Evolutionary conservation across 2,329 filamentous ascomycete genomes (phyloP).

Genomic region (Colletotrichum sp.): DNA sequence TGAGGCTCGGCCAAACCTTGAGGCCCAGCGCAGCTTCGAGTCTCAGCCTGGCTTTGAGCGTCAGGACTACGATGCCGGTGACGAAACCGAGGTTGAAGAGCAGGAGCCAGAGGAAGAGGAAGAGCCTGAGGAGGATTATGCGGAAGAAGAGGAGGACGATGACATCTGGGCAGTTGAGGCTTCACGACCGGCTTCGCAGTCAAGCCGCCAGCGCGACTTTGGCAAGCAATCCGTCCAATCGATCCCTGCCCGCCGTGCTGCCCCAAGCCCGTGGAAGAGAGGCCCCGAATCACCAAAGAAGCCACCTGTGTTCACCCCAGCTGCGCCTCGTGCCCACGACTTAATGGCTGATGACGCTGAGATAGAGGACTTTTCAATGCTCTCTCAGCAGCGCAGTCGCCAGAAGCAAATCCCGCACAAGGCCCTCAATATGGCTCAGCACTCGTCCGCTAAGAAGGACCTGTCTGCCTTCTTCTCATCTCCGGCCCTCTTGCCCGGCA

Average conservation of each 20-base stretch:
- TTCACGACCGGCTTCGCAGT: slow-evolving; percentile 38
- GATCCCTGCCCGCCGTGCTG: slow-evolving; percentile 21
- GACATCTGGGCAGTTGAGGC: slow-evolving; percentile 65
- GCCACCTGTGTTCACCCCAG: slow-evolving; percentile 20
- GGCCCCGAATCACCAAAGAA: slow-evolving; percentile 21
- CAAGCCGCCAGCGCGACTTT: slow-evolving; percentile 32
- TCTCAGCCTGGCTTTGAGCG: neutral
- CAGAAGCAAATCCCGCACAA: slow-evolving; percentile 11
- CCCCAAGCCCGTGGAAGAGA: slow-evolving; percentile 46
- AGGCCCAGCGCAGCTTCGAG: neutral
- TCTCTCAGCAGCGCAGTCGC: slow-evolving; percentile 35
- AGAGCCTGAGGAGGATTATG: slow-evolving; percentile 2
- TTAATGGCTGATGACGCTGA: slow-evolving; percentile 21
- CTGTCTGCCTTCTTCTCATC: slow-evolving; percentile 64
- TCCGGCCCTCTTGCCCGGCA: slow-evolving; percentile 45
- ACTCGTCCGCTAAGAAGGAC: slow-evolving; percentile 32
- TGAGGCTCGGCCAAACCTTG: neutral
- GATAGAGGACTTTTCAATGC: slow-evolving; percentile 49
- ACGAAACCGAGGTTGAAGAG: slow-evolving; percentile 10
- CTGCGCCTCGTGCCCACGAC: neutral
- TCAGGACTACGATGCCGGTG: neutral
- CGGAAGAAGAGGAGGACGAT: slow-evolving; percentile 47
- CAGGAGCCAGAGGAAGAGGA: slow-evolving; percentile 16
- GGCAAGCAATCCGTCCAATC: slow-evolving; percentile 28
- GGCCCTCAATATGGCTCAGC: neutral